Percentiles rank a stretch among this genome's conserved stretches.
phyloP scores from a whole-genome alignment of 2,329 filamentous ascomycete species.

The Pseudonectria buxi region DNA sequence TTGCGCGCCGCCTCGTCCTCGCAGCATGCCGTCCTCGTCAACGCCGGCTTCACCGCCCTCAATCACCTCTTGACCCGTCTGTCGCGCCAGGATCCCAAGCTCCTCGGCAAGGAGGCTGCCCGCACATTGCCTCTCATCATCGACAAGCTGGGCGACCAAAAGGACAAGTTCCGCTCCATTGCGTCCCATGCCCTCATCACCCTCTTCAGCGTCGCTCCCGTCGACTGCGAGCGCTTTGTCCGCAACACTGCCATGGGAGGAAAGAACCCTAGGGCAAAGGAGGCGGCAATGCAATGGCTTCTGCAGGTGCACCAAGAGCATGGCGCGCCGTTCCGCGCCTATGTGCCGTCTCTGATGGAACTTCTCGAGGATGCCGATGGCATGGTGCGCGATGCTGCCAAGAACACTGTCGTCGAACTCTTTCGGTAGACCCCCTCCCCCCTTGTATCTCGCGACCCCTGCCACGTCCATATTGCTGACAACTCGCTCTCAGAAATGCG shows the following conservation, averaged over 20 bases:
- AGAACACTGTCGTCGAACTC: slow-evolving; percentile 75
- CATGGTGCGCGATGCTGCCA: slow-evolving; percentile 77
- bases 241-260: slow-evolving; percentile 71
- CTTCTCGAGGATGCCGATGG: slow-evolving; percentile 86
- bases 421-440: slow-evolving; percentile 54
- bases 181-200: slow-evolving; percentile 72
- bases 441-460: neutral
- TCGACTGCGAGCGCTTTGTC: slow-evolving; percentile 73
- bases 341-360: slow-evolving; percentile 76
- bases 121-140: slow-evolving; percentile 68
- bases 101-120: slow-evolving; percentile 61
- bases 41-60: slow-evolving; percentile 80
- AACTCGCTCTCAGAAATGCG: slow-evolving; percentile 49
- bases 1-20: slow-evolving; percentile 68
- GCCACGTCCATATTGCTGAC: slow-evolving; percentile 4
- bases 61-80: slow-evolving; percentile 83
- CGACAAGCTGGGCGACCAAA: slow-evolving; percentile 81
- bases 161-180: slow-evolving; percentile 73
- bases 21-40: slow-evolving; percentile 69
- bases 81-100: slow-evolving; percentile 74
- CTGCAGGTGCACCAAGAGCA: slow-evolving; percentile 75
- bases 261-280: slow-evolving; percentile 78
- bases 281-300: slow-evolving; percentile 79
- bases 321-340: slow-evolving; percentile 71
- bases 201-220: slow-evolving; percentile 61